phyloP scores from a whole-genome alignment of 169 alveolate genomes.

The Eimeria nieschulzi region DNA sequence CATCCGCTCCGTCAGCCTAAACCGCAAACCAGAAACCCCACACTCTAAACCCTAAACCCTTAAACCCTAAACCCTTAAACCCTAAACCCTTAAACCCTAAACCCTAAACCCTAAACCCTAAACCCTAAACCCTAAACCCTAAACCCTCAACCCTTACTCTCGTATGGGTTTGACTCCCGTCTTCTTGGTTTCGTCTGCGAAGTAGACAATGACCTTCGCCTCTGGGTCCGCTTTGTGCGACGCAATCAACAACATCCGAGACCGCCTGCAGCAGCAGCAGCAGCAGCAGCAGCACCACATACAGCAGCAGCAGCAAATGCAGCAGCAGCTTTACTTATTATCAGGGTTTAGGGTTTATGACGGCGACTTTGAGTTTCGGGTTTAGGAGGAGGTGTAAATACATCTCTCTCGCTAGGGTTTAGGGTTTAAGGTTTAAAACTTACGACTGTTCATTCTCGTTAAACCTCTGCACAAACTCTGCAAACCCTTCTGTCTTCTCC shows the following conservation, averaged over 20 bases:
- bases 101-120: not conserved
- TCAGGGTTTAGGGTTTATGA: not conserved
- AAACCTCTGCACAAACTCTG: slow-evolving; percentile 88
- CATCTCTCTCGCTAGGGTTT: not conserved
- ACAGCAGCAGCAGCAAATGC: too few relatives aligned
- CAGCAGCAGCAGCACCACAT: too few relatives aligned
- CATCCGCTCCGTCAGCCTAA: slow-evolving; percentile 92
- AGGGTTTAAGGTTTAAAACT: slow-evolving; percentile 52
- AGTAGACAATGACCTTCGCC: slow-evolving; percentile 88
- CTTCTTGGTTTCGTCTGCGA: slow-evolving; percentile 92
- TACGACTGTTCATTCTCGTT: slow-evolving; percentile 79
- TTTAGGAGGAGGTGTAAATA: not conserved
- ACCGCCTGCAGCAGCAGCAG: not conserved
- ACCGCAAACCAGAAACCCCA: not conserved
- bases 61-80: too few relatives aligned
- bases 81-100: not conserved
- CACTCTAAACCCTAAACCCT: not conserved
- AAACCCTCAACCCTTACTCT: too few relatives aligned
- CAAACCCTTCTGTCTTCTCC: slow-evolving; percentile 76
- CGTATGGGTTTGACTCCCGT: slow-evolving; percentile 92
- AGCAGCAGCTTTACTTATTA: not conserved
- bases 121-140: not conserved
- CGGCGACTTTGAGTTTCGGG: not conserved
- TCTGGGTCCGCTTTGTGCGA: slow-evolving; percentile 85
- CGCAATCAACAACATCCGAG: slow-evolving; percentile 64